Base-by-base conservation (phyloP, 108 stramenopile genomes). In the Pseudonitzschia multiseries region DNA sequence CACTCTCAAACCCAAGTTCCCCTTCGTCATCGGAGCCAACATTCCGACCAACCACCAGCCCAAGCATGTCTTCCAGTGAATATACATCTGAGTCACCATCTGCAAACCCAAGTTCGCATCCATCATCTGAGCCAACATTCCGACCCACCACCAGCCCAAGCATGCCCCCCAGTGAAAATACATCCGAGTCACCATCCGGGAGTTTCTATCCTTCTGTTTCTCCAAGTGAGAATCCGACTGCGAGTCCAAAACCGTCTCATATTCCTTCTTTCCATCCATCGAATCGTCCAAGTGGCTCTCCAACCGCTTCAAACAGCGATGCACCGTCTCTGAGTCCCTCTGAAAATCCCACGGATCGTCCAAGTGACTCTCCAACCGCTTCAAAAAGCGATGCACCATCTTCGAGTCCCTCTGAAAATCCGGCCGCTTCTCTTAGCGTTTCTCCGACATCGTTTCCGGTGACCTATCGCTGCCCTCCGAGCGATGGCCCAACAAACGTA, bases 181-280 rank as follows among this genome's bases (percentile, higher is more conserved):
- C 21, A 22, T 68, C 67, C 33, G 46, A 68, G 18, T 43, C 27
- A 20, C 67, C 67, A 15, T 68, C 67, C 2, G 67, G 2, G 21
- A 46, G 46, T 15, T 51, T 8, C 46, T 46, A 46, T 21, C 67
- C 44, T 17, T 51, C 44, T 26, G 8, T 22, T 26, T 21, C 21
- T 26, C 67, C 48, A 51, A 68, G 50, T 48, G 48, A 48, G 48
- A 20, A 8, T 22, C 67, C 43, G 43, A 40, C 70, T 36, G 40
- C 20, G 31, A 51, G 52, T 60, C 22, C 10, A 10, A 8, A 53
- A 24, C 24, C 56, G 33, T 28, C 56, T 24, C 0, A 4, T 15
- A 9, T 12, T 57, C 31, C 48, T 68, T 50, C 27, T 2, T 2
- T 43, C 67, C 1, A 48, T 48, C 41, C 50, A 68, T 56, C 54